A percentile compares a stretch with the other conserved stretches of the same genome.
Conservation (phyloP, 1,139 yeast genomes). For the Diutina rugosa region DNA sequence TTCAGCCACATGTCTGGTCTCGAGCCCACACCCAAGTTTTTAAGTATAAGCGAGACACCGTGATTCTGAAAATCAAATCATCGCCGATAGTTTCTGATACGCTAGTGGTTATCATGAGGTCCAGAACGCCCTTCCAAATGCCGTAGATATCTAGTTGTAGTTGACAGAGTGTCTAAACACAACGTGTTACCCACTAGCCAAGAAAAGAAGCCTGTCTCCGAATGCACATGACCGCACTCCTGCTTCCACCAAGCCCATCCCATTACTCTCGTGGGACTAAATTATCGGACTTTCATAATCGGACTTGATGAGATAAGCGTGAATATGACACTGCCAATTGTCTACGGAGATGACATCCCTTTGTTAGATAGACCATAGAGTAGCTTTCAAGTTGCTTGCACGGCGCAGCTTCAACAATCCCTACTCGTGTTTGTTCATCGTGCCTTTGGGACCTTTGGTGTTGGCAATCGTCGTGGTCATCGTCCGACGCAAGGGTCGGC, state of each 20-base stretch:
- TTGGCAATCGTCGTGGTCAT: not conserved
- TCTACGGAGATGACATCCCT: not conserved
- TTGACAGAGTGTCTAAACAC: not conserved
- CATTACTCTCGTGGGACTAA: not conserved
- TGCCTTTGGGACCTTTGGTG: not conserved
- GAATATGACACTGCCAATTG: not conserved
- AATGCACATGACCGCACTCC: not conserved
- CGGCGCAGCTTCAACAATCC: not conserved
- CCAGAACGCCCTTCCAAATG: not conserved
- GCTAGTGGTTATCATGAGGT: not conserved
- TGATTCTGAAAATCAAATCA: too few species aligned
- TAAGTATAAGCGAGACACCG: too few species aligned
- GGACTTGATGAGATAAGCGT: not conserved
- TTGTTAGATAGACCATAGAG: too few species aligned
- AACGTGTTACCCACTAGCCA: not conserved
- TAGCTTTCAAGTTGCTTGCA: not conserved
- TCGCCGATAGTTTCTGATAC: too few species aligned
- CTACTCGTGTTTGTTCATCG: not conserved
- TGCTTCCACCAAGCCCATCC: not conserved
- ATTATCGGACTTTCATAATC: not conserved
- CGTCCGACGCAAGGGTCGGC: not conserved
- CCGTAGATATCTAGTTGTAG: not conserved
- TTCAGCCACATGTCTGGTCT: not conserved
- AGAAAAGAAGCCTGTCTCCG: not conserved
- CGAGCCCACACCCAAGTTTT: not conserved